Conservation (phyloP, 768 basidiomycete genomes). For the Paxillus involutus region DNA sequence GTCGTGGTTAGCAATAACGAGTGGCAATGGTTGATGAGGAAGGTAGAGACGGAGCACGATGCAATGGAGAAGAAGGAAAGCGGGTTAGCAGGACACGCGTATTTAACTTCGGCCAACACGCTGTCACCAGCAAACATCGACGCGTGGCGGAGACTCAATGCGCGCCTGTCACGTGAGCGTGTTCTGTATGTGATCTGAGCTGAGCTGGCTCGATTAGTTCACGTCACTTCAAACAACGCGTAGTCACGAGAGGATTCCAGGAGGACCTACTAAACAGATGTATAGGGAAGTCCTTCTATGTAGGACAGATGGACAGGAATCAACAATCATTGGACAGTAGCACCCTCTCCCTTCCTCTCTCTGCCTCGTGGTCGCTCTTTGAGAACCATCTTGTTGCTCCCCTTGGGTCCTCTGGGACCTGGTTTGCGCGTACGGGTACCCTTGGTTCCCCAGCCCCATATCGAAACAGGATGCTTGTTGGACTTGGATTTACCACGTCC, state of each 20-base stretch:
- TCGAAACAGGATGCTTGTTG: conserved; percentile 88
- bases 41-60: neutral
- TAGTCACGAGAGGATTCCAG: too few relatives aligned
- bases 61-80: neutral
- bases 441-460: conserved; percentile 92
- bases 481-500: conserved; percentile 98
- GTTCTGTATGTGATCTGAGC: conserved; percentile 14
- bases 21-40: neutral
- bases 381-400: conserved; percentile 87
- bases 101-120: conserved; percentile 21
- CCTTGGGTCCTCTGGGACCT: conserved; percentile 87
- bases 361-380: conserved; percentile 80
- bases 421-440: conserved; percentile 92
- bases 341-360: conserved; percentile 34
- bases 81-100: conserved; percentile 6
- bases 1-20: conserved; percentile 7
- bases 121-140: conserved; percentile 24
- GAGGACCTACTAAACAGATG: neutral
- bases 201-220: neutral
- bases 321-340: neutral
- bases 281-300: conserved; percentile 4
- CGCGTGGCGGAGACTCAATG: conserved; percentile 17
- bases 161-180: conserved; percentile 33
- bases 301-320: neutral
- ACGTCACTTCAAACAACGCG: neutral